Percentiles rank a stretch among this genome's conserved stretches.
Conservation (phyloP, 148 eudicot genomes). For the Diospyros lotus region DNA sequence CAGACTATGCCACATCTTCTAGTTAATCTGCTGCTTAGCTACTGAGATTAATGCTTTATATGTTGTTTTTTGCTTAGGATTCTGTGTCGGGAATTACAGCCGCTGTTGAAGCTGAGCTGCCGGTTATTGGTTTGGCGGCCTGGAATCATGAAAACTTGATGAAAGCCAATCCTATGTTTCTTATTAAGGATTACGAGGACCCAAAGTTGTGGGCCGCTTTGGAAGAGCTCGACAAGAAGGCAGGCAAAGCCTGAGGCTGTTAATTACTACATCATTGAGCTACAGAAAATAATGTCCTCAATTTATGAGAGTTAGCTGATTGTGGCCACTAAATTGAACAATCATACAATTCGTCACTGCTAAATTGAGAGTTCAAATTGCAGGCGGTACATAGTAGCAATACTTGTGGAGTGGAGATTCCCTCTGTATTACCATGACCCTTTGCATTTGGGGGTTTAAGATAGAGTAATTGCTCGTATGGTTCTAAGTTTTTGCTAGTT, state of each 20-base stretch:
- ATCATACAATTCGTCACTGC: too few relatives aligned
- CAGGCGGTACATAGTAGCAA: too few relatives aligned
- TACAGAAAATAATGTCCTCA: neutral
- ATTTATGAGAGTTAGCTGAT: too few relatives aligned
- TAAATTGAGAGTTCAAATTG: too few relatives aligned
- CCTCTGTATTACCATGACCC: too few relatives aligned
- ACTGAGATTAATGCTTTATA: neutral
- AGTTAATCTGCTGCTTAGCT: neutral
- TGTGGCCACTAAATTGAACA: too few relatives aligned
- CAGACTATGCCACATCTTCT: neutral
- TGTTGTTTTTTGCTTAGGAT: slow-evolving; percentile 42
- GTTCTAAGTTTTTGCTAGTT: too few relatives aligned
- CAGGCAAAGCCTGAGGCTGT: slow-evolving; percentile 22
- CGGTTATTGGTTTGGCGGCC: slow-evolving; percentile 72
- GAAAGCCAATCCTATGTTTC: slow-evolving; percentile 64
- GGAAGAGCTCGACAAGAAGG: slow-evolving; percentile 61
- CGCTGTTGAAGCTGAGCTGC: slow-evolving; percentile 92
- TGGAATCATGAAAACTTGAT: slow-evolving; percentile 64
- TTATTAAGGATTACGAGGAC: slow-evolving; percentile 74
- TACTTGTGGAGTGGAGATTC: too few relatives aligned
- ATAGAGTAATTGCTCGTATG: too few relatives aligned
- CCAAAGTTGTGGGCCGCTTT: slow-evolving; percentile 79
- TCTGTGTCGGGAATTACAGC: slow-evolving; percentile 89
- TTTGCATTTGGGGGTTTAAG: too few relatives aligned
- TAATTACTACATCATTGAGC: neutral